phyloP scores from a whole-genome alignment of 768 basidiomycete species.

The Boletus sensibilis region DNA sequence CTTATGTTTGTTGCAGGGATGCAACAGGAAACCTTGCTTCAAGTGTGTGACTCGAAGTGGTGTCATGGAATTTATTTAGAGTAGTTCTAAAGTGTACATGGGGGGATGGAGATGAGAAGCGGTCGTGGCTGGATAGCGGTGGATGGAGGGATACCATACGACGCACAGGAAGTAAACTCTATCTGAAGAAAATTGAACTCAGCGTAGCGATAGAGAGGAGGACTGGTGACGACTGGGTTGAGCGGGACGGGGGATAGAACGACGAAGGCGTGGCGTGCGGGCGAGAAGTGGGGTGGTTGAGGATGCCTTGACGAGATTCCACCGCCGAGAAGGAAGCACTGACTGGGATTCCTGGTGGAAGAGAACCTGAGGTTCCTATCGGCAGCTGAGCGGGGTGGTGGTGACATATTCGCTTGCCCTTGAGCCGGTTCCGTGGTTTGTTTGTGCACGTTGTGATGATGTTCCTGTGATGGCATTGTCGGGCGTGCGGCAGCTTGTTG shows the following conservation, averaged over 20 bases:
- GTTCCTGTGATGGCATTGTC: slow-evolving; percentile 29
- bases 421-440: slow-evolving; percentile 30
- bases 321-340: slow-evolving; percentile 5
- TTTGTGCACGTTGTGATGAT: slow-evolving; percentile 12
- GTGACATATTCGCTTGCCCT: slow-evolving; percentile 15
- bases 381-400: slow-evolving; percentile 10
- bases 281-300: not conserved
- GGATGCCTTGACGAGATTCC: not conserved
- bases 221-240: no score
- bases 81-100: no score
- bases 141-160: no score
- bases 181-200: no score
- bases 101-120: no score
- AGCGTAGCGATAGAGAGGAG: no score
- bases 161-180: no score
- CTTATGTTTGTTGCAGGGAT: slow-evolving; percentile 12
- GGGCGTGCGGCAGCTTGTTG: not conserved
- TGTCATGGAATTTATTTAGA: no score
- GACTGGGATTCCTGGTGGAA: not conserved
- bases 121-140: no score
- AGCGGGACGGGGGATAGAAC: no score
- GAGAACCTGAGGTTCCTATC: slow-evolving; percentile 16
- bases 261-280: no score
- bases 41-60: no score
- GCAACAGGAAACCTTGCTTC: not conserved